phyloP scores from a whole-genome alignment of 208 protist species.

The Leptomonas pyrrhocoris region DNA sequence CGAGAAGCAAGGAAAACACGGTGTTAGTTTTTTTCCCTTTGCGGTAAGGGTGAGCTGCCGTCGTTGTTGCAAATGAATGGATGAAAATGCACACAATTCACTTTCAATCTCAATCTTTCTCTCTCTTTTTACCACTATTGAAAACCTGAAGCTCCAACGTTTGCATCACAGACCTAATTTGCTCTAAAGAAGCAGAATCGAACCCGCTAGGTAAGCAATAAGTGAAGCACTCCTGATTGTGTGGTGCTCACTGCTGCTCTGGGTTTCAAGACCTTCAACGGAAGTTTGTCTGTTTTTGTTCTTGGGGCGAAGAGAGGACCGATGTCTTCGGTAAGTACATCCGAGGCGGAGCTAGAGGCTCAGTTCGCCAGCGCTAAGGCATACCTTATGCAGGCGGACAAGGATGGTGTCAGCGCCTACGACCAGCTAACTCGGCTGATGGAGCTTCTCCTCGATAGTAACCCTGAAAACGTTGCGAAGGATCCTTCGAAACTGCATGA shows the following conservation, averaged over 20 bases:
- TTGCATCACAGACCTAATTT: too few species aligned
- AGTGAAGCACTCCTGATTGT: neutral
- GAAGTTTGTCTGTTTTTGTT: neutral
- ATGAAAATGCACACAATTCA: neutral
- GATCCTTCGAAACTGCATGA: constrained; percentile 80
- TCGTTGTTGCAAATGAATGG: constrained; percentile 8
- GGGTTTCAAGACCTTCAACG: neutral
- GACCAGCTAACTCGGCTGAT: constrained; percentile 91
- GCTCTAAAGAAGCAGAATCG: too few species aligned
- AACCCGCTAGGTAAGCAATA: neutral
- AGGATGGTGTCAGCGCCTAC: constrained; percentile 90
- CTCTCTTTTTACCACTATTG: neutral
- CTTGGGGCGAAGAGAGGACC: neutral
- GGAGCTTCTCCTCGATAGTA: constrained; percentile 79
- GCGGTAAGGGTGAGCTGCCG: neutral
- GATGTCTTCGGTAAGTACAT: constrained; percentile 35
- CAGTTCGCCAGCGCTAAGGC: constrained; percentile 88
- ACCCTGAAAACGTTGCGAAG: constrained; percentile 69
- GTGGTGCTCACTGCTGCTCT: neutral
- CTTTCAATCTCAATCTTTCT: neutral
- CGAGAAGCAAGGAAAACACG: too few species aligned
- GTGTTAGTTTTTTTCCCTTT: too few species aligned
- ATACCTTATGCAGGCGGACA: constrained; percentile 87
- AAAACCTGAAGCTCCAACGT: too few species aligned
- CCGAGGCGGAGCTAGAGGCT: constrained; percentile 43